A percentile compares a stretch with the other conserved stretches of the same genome.
Evolutionary conservation across 768 basidiomycete genomes (phyloP).

Genomic region (Mycena albidolilacea): DNA sequence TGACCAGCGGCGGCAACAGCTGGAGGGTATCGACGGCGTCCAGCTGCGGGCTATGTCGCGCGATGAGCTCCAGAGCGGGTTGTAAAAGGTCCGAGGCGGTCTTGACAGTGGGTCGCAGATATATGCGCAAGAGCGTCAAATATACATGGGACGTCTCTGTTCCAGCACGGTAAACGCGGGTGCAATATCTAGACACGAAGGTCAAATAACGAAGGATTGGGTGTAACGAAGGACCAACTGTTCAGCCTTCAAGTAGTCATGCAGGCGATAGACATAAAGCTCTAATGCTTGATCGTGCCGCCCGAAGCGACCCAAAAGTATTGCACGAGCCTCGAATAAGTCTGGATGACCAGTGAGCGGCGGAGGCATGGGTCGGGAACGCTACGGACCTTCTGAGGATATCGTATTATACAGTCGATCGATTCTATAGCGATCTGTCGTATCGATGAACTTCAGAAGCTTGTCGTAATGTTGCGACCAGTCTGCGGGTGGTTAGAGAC

Average conservation of each 20-base stretch:
- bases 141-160: constrained; percentile 77
- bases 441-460: constrained; percentile 83
- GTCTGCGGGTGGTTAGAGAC: constrained; percentile 34
- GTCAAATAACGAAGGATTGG: constrained; percentile 17
- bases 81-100: constrained; percentile 71
- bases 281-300: constrained; percentile 96
- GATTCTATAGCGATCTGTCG: constrained; percentile 76
- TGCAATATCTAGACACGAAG: constrained; percentile 81
- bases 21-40: constrained; percentile 88
- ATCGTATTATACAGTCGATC: constrained; percentile 88
- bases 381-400: constrained; percentile 79
- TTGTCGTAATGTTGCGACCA: constrained; percentile 71
- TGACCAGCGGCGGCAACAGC: constrained; percentile 91
- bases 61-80: constrained; percentile 92
- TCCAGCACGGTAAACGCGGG: constrained; percentile 77
- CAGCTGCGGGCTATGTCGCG: constrained; percentile 85
- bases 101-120: constrained; percentile 80
- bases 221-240: constrained; percentile 65
- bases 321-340: constrained; percentile 91
- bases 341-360: constrained; percentile 59
- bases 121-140: constrained; percentile 88
- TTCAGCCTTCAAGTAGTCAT: constrained; percentile 90
- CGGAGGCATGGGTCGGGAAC: constrained; percentile 1
- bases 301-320: constrained; percentile 90
- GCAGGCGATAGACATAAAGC: constrained; percentile 90